Conservation (phyloP, 345 rosid genomes). For the Erucastrum elatum region DNA sequence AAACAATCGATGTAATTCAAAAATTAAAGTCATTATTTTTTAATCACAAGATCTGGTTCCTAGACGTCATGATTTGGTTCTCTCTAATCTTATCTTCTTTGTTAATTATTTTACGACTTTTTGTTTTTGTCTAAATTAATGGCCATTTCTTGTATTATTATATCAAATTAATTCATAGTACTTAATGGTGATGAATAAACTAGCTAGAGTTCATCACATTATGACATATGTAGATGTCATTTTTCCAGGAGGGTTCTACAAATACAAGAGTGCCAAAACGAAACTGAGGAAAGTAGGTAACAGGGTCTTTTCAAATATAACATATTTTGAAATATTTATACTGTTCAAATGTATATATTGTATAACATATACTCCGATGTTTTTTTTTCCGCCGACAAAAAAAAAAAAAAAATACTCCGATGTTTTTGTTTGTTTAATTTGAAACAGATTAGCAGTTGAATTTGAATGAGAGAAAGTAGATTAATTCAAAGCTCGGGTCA, state of each 20-base stretch:
- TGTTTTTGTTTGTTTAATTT: neutral
- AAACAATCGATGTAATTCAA: neutral
- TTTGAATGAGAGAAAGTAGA: neutral
- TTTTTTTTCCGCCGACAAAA: too few relatives aligned
- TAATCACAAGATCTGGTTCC: conserved; percentile 3
- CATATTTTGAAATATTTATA: conserved; percentile 5
- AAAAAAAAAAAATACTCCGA: too few relatives aligned
- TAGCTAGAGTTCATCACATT: neutral
- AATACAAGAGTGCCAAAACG: conserved; percentile 15
- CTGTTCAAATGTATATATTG: neutral
- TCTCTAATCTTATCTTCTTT: conserved; percentile 10
- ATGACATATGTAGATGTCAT: conserved; percentile 27
- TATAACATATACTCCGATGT: neutral
- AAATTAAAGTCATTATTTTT: neutral
- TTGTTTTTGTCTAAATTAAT: neutral
- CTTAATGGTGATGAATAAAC: conserved; percentile 9
- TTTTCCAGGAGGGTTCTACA: conserved; percentile 35
- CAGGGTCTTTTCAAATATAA: conserved; percentile 24
- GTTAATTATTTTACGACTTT: neutral
- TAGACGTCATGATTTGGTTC: conserved; percentile 24
- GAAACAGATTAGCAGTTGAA: neutral
- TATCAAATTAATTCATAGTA: too few relatives aligned
- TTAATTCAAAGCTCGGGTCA: conserved; percentile 3
- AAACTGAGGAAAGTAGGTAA: conserved; percentile 35
- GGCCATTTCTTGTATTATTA: neutral